A percentile compares a stretch with the other conserved stretches of the same genome.
Conservation (phyloP, 148 eudicot species). For the Vaccinium vitisidaea region DNA sequence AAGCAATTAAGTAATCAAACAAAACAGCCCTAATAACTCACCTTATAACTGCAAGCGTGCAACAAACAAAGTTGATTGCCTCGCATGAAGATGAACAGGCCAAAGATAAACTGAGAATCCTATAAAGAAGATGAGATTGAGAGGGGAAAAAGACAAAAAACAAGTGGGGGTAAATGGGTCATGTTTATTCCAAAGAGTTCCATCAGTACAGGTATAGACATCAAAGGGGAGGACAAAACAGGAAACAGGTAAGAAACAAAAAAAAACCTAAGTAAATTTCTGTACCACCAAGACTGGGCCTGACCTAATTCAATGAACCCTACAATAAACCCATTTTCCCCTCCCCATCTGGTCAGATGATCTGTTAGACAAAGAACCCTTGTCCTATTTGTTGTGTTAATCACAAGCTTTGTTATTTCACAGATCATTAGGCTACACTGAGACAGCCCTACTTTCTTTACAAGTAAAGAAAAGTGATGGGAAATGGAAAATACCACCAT, state of each 20-base stretch:
- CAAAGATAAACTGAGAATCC: background rate
- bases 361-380: slow-evolving; percentile 34
- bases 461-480: slow-evolving; percentile 33
- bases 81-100: slow-evolving; percentile 17
- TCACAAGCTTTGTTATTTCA: slow-evolving; percentile 31
- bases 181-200: slow-evolving; percentile 25
- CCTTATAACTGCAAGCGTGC: background rate
- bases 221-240: slow-evolving; percentile 20
- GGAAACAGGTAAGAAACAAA: slow-evolving; percentile 2
- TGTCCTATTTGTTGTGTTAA: slow-evolving; percentile 30
- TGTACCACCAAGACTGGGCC: slow-evolving; percentile 21
- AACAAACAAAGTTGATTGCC: slow-evolving; percentile 9
- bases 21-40: background rate
- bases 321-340: slow-evolving; percentile 3
- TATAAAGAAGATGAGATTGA: background rate
- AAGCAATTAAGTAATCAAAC: background rate
- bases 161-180: slow-evolving; percentile 7
- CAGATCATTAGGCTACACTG: slow-evolving; percentile 43
- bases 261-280: slow-evolving; percentile 5
- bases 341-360: slow-evolving; percentile 24
- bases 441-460: slow-evolving; percentile 38
- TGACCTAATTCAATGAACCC: slow-evolving; percentile 18
- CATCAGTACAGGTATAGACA: slow-evolving; percentile 34
- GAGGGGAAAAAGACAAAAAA: slow-evolving; percentile 11
- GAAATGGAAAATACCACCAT: slow-evolving; percentile 26